Base-by-base conservation (phyloP, 306 rosid species). In the Malus orientalis region DNA sequence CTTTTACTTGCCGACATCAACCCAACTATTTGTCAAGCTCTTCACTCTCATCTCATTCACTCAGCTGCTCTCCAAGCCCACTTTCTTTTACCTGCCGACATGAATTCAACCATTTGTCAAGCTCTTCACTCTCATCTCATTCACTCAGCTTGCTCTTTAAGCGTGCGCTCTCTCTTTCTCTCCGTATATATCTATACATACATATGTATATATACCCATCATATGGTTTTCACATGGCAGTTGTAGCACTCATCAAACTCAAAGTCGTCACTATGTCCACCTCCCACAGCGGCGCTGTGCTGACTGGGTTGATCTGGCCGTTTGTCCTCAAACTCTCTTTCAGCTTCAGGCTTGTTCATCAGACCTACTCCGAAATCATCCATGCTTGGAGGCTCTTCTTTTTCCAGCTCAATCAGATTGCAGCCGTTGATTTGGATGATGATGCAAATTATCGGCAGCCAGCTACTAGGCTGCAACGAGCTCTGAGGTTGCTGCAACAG, bases 391-490 rank as follows among this genome's bases (percentile, higher is more conserved):
- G 87, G 78, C 77, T 88, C 27, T 88, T 90, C 77, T 74, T 88
- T n/a, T 90, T 90, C 74, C 86, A 81, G 14, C 30, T 90, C 40
- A 58, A 82, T 20, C 89, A 74, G 20, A 90, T 86, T 6, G 85
- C 81, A 4, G 20, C 16, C 44, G 10, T 57, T 47, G 62, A 23
- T 70, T 71, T 49, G 38, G 51, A 23, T 53, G 20, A 27, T n/a
- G 19, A 4, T 11, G 55, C 20, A 51, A 51, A 15, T 51, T 22
- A 30, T 6, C 67, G 30, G 20, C 67, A 27, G 8, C 63, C 30
- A 22, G 30, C 29, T 58, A 25, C 67, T 0, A 80, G 89, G 80
- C 55, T 90, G 84, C 81, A 78, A 57, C 87, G 89, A 29, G 89
- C 90, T 22, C 67, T 61, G 18, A 25, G 38, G 36, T 38, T 61